Evolutionary conservation across 2,329 filamentous ascomycete genomes (phyloP).

Genomic region (Fusarium marasasianum): DNA sequence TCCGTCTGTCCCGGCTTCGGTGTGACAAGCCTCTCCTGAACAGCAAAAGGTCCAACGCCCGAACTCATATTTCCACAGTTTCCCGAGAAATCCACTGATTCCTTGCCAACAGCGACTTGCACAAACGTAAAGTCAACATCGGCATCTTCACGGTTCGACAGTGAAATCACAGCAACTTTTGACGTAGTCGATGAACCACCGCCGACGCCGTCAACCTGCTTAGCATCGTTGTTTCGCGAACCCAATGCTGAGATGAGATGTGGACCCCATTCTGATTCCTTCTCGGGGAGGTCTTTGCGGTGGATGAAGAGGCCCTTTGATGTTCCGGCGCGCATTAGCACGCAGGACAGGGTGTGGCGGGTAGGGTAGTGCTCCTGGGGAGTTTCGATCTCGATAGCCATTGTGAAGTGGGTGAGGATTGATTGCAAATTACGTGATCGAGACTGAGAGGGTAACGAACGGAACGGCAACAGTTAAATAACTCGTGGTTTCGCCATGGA

Average conservation of each 20-base stretch:
- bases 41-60: slow-evolving; percentile 67
- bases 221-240: slow-evolving; percentile 57
- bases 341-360: slow-evolving; percentile 53
- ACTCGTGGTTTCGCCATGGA: not conserved
- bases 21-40: slow-evolving; percentile 58
- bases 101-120: slow-evolving; percentile 65
- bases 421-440: not conserved
- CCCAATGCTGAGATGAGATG: slow-evolving; percentile 66
- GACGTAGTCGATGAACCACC: slow-evolving; percentile 68
- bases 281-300: slow-evolving; percentile 59
- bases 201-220: slow-evolving; percentile 71
- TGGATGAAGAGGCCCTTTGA: slow-evolving; percentile 70
- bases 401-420: not conserved
- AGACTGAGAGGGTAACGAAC: not conserved
- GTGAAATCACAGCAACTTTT: slow-evolving; percentile 68
- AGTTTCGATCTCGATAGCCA: slow-evolving; percentile 9
- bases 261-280: slow-evolving; percentile 56
- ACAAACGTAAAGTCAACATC: slow-evolving; percentile 73
- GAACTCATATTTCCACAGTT: slow-evolving; percentile 73
- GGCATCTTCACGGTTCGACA: slow-evolving; percentile 50
- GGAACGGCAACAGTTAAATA: slow-evolving; percentile 14
- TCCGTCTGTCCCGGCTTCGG: slow-evolving; percentile 38
- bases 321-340: slow-evolving; percentile 71
- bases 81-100: slow-evolving; percentile 64
- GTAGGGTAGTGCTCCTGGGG: not conserved